These are phyloP conservation scores for Xylaria acuta DNA, from an alignment of 495 filamentous ascomycete genomes.

Conservation along the genomic window DNA sequence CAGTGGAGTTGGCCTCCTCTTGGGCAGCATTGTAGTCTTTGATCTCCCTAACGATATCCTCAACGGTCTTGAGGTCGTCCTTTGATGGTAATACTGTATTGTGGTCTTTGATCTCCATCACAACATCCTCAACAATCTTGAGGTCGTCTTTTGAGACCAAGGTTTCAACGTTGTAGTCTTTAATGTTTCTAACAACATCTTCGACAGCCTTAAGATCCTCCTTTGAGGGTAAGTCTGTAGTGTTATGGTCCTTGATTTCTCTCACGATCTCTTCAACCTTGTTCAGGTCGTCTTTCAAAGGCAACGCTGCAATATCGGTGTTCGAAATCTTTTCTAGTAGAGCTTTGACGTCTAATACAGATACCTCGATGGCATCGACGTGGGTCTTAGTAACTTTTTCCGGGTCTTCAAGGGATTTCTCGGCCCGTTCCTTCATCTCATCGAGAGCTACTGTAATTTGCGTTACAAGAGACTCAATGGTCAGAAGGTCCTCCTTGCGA, in stretches of 20 bases:
- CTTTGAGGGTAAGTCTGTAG: constrained; percentile 61
- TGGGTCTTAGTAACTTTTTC: constrained; percentile 79
- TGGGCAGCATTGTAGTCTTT: constrained; percentile 69
- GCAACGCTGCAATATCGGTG: constrained; percentile 68
- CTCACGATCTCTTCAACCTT: constrained; percentile 63
- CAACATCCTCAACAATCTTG: constrained; percentile 57
- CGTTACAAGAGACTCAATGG: constrained; percentile 76
- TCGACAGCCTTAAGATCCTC: constrained; percentile 61
- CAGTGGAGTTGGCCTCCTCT: constrained; percentile 75
- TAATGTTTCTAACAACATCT: constrained; percentile 70
- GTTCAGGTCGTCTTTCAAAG: constrained; percentile 65
- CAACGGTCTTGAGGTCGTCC: constrained; percentile 58
- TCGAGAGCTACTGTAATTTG: constrained; percentile 76
- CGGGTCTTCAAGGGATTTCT: constrained; percentile 65
- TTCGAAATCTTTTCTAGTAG: constrained; percentile 73
- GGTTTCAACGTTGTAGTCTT: constrained; percentile 3
- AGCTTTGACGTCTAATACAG: constrained; percentile 80
- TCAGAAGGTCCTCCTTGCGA: constrained; percentile 76
- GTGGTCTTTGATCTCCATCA: constrained; percentile 65
- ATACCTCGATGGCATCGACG: constrained; percentile 75
- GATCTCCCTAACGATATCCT: constrained; percentile 70
- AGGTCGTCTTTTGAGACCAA: constrained; percentile 70
- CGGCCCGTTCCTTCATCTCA: constrained; percentile 72
- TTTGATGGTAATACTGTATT: constrained; percentile 67
- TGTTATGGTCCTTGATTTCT: constrained; percentile 58